Conservation (phyloP, 208 protist species). For the Paratrypanosoma confusum region DNA sequence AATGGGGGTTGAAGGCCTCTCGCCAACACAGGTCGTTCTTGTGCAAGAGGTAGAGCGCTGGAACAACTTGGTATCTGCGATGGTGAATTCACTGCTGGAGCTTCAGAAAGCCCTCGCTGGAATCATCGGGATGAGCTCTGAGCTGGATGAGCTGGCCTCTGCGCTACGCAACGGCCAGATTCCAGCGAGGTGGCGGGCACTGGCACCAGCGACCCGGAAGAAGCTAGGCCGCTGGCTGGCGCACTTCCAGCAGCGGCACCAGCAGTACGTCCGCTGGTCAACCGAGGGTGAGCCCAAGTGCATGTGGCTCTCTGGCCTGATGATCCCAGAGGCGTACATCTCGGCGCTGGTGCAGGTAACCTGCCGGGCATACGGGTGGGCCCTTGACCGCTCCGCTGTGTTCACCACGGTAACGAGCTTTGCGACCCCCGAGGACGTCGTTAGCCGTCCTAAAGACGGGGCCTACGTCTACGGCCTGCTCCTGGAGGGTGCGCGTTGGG, state of each 20-base stretch:
- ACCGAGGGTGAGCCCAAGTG: constrained; percentile 92
- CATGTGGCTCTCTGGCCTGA: constrained; percentile 98
- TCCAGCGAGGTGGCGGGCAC: constrained; percentile 87
- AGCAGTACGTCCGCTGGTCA: constrained; percentile 95
- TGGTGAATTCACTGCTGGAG: constrained; percentile 88
- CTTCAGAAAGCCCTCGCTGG: constrained; percentile 94
- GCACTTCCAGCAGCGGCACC: constrained; percentile 89
- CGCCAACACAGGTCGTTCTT: constrained; percentile 95
- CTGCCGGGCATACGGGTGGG: constrained; percentile 96
- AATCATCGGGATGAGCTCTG: constrained; percentile 96
- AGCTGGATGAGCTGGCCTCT: constrained; percentile 92
- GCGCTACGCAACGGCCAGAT: constrained; percentile 92
- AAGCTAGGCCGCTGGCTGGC: constrained; percentile 93
- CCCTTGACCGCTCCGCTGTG: constrained; percentile 95
- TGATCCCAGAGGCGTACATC: constrained; percentile 97
- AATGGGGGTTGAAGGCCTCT: constrained; percentile 48
- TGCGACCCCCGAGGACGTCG: constrained; percentile 55
- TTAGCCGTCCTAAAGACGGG: constrained; percentile 77
- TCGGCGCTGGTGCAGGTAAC: constrained; percentile 97
- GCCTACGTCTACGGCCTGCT: constrained; percentile 96
- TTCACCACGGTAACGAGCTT: constrained; percentile 91
- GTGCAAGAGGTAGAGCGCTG: constrained; percentile 98
- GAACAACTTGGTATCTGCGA: constrained; percentile 90
- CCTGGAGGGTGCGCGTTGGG: constrained; percentile 96
- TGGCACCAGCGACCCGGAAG: constrained; percentile 93